phyloP scores from a whole-genome alignment of 164 flowering plant genomes.

The Aristolochia contorta region DNA sequence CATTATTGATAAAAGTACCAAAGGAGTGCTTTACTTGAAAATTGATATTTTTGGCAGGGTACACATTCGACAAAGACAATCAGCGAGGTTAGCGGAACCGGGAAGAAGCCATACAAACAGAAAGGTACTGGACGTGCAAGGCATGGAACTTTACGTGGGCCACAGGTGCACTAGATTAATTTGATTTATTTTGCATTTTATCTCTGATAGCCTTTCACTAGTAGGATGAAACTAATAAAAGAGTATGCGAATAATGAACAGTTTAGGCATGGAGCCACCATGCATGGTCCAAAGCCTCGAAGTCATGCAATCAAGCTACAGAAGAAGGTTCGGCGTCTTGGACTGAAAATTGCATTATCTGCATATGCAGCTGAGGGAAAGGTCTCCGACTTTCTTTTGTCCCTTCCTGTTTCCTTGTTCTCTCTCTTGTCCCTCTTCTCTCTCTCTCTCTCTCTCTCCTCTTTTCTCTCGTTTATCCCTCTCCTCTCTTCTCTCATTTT shows the following conservation, averaged over 20 bases:
- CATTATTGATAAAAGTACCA: not conserved
- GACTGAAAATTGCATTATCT: slow-evolving; percentile 78
- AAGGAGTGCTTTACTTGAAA: not conserved
- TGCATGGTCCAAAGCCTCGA: slow-evolving; percentile 97
- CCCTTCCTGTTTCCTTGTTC: not conserved
- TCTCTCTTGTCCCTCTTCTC: too few relatives aligned
- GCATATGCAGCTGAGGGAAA: slow-evolving; percentile 96
- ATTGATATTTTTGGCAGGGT: slow-evolving; percentile 35
- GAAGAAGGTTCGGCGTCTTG: slow-evolving; percentile 90
- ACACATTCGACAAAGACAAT: slow-evolving; percentile 96
- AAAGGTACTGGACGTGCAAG: slow-evolving; percentile 90
- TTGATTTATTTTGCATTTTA: slow-evolving; percentile 2
- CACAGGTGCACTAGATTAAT: slow-evolving; percentile 50
- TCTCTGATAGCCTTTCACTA: not conserved
- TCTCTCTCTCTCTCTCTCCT: not conserved
- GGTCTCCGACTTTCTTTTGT: slow-evolving; percentile 20
- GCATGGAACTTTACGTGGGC: slow-evolving; percentile 88
- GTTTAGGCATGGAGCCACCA: slow-evolving; percentile 76
- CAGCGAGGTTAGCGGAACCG: slow-evolving; percentile 94
- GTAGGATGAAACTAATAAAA: not conserved
- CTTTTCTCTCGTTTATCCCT: too few relatives aligned
- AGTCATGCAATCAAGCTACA: slow-evolving; percentile 91
- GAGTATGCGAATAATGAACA: slow-evolving; percentile 21
- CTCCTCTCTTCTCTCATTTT: too few relatives aligned
- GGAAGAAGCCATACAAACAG: slow-evolving; percentile 81